Evolutionary conservation across 2,329 filamentous ascomycete species (phyloP).

Genomic region (Verticillium isaacii): DNA sequence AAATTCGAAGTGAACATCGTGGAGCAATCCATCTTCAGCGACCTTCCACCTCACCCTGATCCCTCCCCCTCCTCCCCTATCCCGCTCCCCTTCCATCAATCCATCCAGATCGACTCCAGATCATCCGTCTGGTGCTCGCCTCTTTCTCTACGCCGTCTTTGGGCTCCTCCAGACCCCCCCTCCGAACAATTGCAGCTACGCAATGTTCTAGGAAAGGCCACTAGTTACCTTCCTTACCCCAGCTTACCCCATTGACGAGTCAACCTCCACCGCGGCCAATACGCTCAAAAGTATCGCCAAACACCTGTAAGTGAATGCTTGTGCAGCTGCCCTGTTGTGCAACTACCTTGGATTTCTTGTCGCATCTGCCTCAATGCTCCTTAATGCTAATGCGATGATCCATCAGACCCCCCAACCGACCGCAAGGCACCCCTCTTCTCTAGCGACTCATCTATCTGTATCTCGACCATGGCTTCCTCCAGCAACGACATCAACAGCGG

Average conservation of each 20-base stretch:
- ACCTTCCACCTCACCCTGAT: slow-evolving; percentile 28
- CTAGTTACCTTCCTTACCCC: background rate
- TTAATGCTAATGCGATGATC: background rate
- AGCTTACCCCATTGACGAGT: background rate
- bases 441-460: background rate
- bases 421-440: background rate
- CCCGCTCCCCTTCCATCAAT: slow-evolving; percentile 14
- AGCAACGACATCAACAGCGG: slow-evolving; percentile 24
- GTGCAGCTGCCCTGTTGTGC: background rate
- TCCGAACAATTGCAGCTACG: slow-evolving; percentile 13
- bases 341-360: background rate
- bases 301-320: background rate
- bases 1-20: slow-evolving; percentile 3
- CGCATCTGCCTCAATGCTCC: background rate
- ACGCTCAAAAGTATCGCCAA: background rate
- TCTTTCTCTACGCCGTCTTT: slow-evolving; percentile 22
- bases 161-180: slow-evolving; percentile 17
- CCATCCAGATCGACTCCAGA: background rate
- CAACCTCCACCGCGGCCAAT: background rate
- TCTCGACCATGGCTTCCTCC: slow-evolving; percentile 35
- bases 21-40: background rate
- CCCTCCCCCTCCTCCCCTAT: slow-evolving; percentile 17
- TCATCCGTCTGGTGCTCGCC: slow-evolving; percentile 27
- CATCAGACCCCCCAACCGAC: background rate
- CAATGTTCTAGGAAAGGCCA: slow-evolving; percentile 29